phyloP scores from a whole-genome alignment of 768 basidiomycete species.

The Termitomyces sp. region DNA sequence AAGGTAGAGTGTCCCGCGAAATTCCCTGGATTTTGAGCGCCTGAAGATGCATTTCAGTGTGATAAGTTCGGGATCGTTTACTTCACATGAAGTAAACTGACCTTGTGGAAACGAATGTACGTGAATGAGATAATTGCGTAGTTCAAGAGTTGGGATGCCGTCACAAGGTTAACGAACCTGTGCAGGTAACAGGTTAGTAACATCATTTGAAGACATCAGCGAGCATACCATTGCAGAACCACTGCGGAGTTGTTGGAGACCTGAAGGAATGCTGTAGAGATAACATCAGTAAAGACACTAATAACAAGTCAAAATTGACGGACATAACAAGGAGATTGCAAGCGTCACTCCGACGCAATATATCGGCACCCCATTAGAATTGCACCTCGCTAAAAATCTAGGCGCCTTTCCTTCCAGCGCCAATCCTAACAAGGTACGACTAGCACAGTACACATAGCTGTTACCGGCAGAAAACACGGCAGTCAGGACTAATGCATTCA shows the following conservation, averaged over 20 bases:
- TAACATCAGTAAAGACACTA: not conserved
- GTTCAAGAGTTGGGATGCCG: slow-evolving; percentile 46
- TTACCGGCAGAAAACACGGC: slow-evolving; percentile 73
- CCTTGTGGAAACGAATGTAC: slow-evolving; percentile 46
- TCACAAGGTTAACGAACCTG: slow-evolving; percentile 49
- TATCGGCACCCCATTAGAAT: slow-evolving; percentile 53
- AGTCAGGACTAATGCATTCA: slow-evolving; percentile 70
- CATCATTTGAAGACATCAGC: not conserved
- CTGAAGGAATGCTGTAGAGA: slow-evolving; percentile 41
- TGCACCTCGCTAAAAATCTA: slow-evolving; percentile 48
- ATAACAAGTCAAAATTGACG: slow-evolving; percentile 9
- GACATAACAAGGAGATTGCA: slow-evolving; percentile 34
- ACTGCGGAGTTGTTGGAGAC: slow-evolving; percentile 45
- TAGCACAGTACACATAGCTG: slow-evolving; percentile 61
- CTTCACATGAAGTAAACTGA: slow-evolving; percentile 18
- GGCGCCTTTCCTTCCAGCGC: slow-evolving; percentile 64
- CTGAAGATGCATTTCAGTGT: slow-evolving; percentile 20
- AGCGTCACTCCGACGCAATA: slow-evolving; percentile 47
- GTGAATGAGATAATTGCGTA: slow-evolving; percentile 46
- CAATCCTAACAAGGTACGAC: slow-evolving; percentile 49
- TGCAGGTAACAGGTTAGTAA: not conserved
- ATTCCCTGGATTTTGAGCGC: slow-evolving; percentile 44
- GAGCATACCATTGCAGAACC: slow-evolving; percentile 42
- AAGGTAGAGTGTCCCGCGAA: slow-evolving; percentile 39
- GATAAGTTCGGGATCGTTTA: not conserved